phyloP scores from a whole-genome alignment of 2,329 filamentous ascomycete species.

The Alternaria infectoria region DNA sequence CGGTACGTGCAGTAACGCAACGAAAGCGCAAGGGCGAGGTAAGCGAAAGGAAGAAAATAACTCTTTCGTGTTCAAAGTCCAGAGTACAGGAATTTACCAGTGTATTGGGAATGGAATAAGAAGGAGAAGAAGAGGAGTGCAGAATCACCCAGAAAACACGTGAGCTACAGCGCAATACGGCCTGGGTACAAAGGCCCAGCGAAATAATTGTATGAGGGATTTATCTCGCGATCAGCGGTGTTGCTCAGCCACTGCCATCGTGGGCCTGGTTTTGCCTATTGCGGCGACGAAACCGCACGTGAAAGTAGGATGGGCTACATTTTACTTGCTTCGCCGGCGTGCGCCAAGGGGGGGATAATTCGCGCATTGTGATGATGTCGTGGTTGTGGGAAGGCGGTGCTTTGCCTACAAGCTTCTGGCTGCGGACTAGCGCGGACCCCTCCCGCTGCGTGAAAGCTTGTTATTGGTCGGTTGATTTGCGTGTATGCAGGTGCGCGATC shows the following conservation, averaged over 20 bases:
- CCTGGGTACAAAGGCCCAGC: neutral
- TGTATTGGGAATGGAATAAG: neutral
- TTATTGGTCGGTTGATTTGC: neutral
- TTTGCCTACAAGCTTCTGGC: neutral
- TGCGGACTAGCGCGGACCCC: neutral
- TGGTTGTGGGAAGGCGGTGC: neutral
- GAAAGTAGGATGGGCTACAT: neutral
- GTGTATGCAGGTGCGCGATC: neutral
- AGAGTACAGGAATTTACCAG: neutral
- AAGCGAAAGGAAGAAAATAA: neutral
- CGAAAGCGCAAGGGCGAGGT: neutral
- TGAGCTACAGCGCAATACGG: neutral
- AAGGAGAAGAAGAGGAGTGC: neutral
- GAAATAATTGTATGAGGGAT: slow-evolving; percentile 2
- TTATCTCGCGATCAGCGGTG: slow-evolving; percentile 1
- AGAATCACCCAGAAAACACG: neutral
- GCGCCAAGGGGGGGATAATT: slow-evolving; percentile 1
- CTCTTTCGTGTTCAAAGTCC: neutral
- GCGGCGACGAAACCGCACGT: neutral
- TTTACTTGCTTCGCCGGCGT: neutral
- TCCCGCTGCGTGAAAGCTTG: neutral
- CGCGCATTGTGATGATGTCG: neutral
- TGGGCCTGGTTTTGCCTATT: neutral
- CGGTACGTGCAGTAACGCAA: neutral
- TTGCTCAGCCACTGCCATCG: neutral